These are phyloP conservation scores for Lavandula angustifolia DNA, from an alignment of 257 asterid species.

Conservation along the genomic window DNA sequence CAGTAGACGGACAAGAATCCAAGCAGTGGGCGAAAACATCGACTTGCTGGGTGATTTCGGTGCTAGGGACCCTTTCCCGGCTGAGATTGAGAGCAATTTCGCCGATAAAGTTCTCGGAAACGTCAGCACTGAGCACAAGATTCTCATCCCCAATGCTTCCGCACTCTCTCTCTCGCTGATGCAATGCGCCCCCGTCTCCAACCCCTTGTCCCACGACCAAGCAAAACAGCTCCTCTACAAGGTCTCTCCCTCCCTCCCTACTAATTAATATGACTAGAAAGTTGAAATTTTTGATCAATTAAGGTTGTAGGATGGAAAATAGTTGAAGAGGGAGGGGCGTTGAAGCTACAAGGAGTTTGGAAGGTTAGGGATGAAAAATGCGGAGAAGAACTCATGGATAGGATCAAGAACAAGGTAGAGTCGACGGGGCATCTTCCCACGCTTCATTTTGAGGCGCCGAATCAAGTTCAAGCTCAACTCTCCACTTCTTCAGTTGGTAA, in stretches of 20 bases:
- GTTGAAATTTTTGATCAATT: too few relatives aligned
- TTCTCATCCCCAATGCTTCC: conserved; percentile 68
- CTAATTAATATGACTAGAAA: background rate
- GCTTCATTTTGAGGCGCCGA: conserved; percentile 62
- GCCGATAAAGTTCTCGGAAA: conserved; percentile 64
- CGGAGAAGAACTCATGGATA: conserved; percentile 63
- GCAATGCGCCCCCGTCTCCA: conserved; percentile 45
- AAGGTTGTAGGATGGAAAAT: conserved; percentile 80
- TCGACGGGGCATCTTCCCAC: conserved; percentile 60
- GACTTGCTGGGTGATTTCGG: conserved; percentile 81
- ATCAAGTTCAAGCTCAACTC: conserved; percentile 65
- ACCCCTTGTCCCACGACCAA: conserved; percentile 52
- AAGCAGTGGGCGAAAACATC: conserved; percentile 32
- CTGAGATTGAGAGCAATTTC: conserved; percentile 76
- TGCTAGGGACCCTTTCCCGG: conserved; percentile 92
- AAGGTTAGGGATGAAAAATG: conserved; percentile 69
- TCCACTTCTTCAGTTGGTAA: conserved; percentile 75
- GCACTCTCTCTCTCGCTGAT: conserved; percentile 70
- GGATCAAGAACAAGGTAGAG: conserved; percentile 57
- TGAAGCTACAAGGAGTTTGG: conserved; percentile 70
- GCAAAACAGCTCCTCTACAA: conserved; percentile 60
- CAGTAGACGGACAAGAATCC: conserved; percentile 27
- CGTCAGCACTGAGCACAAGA: conserved; percentile 77
- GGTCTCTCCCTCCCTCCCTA: conserved; percentile 35
- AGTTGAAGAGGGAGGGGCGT: conserved; percentile 49